Conservation (phyloP, 768 basidiomycete genomes). For the Rhizopogon vinicolor region DNA sequence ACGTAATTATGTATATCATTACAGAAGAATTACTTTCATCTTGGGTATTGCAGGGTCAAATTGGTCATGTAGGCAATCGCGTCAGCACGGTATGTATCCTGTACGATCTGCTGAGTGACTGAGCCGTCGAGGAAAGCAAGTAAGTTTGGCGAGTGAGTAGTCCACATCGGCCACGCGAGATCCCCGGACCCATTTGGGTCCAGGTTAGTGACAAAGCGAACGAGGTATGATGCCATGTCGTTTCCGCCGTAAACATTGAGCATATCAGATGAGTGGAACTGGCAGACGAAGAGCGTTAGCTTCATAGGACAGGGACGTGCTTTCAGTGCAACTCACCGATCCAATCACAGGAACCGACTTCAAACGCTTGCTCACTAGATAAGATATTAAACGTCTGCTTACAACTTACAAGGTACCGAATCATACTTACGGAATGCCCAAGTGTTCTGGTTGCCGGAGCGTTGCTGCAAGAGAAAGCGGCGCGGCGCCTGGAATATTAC, state of each 20-base stretch:
- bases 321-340: slow-evolving; percentile 6
- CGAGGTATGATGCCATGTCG: slow-evolving; percentile 36
- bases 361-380: slow-evolving; percentile 41
- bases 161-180: slow-evolving; percentile 44
- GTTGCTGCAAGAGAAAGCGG: no score
- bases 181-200: slow-evolving; percentile 37
- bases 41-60: slow-evolving; percentile 1
- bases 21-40: neutral
- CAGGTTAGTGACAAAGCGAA: slow-evolving; percentile 16
- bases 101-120: slow-evolving; percentile 28
- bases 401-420: no score
- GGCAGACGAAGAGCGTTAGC: neutral
- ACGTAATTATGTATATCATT: neutral
- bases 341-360: slow-evolving; percentile 28
- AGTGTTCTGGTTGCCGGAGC: no score
- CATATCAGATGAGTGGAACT: slow-evolving; percentile 43
- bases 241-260: slow-evolving; percentile 35
- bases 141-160: slow-evolving; percentile 26
- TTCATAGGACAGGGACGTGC: neutral
- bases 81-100: slow-evolving; percentile 39
- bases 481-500: no score
- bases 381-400: slow-evolving; percentile 7
- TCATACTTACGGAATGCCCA: no score
- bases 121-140: slow-evolving; percentile 36
- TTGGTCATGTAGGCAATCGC: slow-evolving; percentile 31